Percentiles rank a stretch among this genome's conserved stretches.
These are phyloP conservation scores for Mimosa bimucronata DNA, from an alignment of 306 rosid genomes.

Conservation along the genomic window DNA sequence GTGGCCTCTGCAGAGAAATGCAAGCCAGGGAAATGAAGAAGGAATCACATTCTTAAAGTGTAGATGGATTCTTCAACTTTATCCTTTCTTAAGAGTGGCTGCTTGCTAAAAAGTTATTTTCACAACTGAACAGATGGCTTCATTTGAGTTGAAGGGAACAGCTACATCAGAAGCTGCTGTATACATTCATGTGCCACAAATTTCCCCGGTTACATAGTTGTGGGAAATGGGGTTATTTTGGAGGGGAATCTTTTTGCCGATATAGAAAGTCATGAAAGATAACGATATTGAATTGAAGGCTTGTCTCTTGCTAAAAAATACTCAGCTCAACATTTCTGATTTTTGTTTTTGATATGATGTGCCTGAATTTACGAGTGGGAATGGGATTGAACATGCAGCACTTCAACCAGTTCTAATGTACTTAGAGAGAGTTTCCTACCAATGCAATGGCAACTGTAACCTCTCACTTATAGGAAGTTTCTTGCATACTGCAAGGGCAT, in stretches of 20 bases:
- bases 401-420: too few relatives aligned
- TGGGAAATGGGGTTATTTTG: neutral
- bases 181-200: neutral
- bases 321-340: too few relatives aligned
- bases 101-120: neutral
- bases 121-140: neutral
- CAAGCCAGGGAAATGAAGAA: neutral
- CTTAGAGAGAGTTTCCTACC: too few relatives aligned
- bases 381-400: too few relatives aligned
- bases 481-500: too few relatives aligned
- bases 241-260: neutral
- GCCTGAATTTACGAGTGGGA: too few relatives aligned
- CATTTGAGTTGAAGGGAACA: neutral
- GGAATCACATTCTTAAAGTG: constrained; percentile 30
- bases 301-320: neutral
- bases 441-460: too few relatives aligned
- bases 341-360: too few relatives aligned
- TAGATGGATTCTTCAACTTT: neutral
- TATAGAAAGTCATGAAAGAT: neutral
- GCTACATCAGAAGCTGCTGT: too few relatives aligned
- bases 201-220: neutral
- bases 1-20: neutral
- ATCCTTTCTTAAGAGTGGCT: too few relatives aligned
- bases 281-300: neutral
- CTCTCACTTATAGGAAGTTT: too few relatives aligned